Conservation (phyloP, 2,329 filamentous ascomycete species). For the Sporothrix brunneoviolacea region DNA sequence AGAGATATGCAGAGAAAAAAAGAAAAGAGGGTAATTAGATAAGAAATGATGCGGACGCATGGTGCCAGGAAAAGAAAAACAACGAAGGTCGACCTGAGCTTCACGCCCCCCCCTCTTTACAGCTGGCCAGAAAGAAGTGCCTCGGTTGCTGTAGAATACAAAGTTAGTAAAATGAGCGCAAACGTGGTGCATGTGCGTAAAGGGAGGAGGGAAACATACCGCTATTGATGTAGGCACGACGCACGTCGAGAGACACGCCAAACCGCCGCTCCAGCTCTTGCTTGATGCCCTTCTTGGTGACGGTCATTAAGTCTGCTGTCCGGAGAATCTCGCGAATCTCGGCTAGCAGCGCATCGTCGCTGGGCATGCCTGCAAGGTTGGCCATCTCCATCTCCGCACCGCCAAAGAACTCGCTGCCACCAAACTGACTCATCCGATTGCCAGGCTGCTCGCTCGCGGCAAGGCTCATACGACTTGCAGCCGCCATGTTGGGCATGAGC, state of each 20-base stretch:
- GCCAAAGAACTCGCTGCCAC: conserved; percentile 51
- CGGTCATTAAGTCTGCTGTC: conserved; percentile 90
- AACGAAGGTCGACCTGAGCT: background rate
- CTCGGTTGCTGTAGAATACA: conserved; percentile 55
- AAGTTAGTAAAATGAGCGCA: no score
- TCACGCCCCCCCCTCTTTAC: conserved; percentile 32
- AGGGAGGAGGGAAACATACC: conserved; percentile 58
- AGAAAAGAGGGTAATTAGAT: conserved; percentile 6
- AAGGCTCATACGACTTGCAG: conserved; percentile 63
- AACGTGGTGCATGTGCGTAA: no score
- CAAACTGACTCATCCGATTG: conserved; percentile 56
- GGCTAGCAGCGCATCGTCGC: conserved; percentile 80
- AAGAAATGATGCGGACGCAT: no score
- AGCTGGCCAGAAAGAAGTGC: conserved; percentile 71
- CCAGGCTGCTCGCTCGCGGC: conserved; percentile 60
- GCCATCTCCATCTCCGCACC: conserved; percentile 61
- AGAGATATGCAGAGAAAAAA: conserved; percentile 12
- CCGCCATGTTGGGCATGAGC: conserved; percentile 44
- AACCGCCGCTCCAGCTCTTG: conserved; percentile 86
- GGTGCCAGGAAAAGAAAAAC: background rate
- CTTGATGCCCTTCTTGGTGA: conserved; percentile 99
- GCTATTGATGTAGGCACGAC: conserved; percentile 89
- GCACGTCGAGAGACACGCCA: conserved; percentile 75
- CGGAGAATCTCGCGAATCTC: conserved; percentile 92
- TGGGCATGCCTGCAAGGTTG: conserved; percentile 69